Evolutionary conservation across 331 rosid genomes (phyloP).

Genomic region (Quercus phellos): DNA sequence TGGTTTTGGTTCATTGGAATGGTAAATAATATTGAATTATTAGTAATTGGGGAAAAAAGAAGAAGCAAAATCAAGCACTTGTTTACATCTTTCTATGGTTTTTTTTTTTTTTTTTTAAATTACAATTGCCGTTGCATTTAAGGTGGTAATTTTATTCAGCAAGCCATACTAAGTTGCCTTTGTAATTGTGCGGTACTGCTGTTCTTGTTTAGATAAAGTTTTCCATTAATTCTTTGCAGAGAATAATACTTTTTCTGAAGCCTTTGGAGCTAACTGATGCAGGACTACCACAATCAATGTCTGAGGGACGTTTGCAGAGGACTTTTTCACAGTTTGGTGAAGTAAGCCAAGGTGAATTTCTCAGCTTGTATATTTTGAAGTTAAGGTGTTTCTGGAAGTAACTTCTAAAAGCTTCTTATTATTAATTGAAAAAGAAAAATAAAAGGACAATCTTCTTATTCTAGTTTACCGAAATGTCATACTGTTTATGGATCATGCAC

Average conservation of each 20-base stretch:
- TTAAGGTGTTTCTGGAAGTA: background rate
- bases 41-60: background rate
- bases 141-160: background rate
- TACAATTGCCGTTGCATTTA: background rate
- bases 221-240: conserved; percentile 7
- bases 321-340: conserved; percentile 36
- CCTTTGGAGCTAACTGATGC: conserved; percentile 24
- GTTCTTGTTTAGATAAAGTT: conserved; percentile 7
- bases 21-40: background rate
- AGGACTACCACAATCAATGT: conserved; percentile 39
- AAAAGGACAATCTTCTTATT: background rate
- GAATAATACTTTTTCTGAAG: conserved; percentile 21
- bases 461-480: background rate
- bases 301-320: conserved; percentile 27
- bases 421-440: no score
- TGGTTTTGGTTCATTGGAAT: background rate
- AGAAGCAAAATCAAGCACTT: background rate
- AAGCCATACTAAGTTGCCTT: background rate
- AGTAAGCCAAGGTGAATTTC: conserved; percentile 26
- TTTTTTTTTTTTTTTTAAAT: background rate
- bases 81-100: background rate
- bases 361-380: background rate
- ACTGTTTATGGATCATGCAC: background rate
- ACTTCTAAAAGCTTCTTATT: background rate
- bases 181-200: background rate